phyloP scores from a whole-genome alignment of 2,329 filamentous ascomycete species.

The Trichoderma simmonsii region DNA sequence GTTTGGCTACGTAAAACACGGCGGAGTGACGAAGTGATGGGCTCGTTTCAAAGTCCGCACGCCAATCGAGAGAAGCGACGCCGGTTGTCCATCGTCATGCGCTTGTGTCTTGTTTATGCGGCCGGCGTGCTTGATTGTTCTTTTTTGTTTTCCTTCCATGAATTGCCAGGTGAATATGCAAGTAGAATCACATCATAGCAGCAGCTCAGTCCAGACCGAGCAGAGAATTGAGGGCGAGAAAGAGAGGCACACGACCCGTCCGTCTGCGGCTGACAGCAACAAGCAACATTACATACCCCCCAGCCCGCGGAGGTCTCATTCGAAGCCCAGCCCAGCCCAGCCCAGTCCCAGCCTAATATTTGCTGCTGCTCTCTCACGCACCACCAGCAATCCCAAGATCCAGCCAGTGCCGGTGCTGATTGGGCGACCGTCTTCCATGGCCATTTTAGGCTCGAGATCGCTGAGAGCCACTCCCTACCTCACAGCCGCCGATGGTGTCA shows the following conservation, averaged over 20 bases:
- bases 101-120: neutral
- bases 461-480: constrained; percentile 11
- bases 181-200: neutral
- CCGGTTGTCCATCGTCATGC: neutral
- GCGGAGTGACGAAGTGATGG: constrained; percentile 16
- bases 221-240: neutral
- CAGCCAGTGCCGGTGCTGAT: constrained; percentile 1
- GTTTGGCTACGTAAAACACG: constrained; percentile 17
- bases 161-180: neutral
- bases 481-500: neutral
- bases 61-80: neutral
- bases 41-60: constrained; percentile 17
- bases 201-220: neutral
- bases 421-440: neutral
- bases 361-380: constrained; percentile 1
- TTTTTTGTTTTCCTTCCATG: neutral
- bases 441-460: constrained; percentile 14
- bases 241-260: constrained; percentile 4
- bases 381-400: constrained; percentile 1
- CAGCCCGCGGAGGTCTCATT: constrained; percentile 11
- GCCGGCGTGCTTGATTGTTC: neutral
- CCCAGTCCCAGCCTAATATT: neutral
- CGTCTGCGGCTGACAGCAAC: constrained; percentile 11
- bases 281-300: neutral
- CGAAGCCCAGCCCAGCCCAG: neutral